Percentiles rank a stretch among this genome's conserved stretches.
Conservation (phyloP, 2,329 filamentous ascomycete genomes). For the Curvularia sp. region DNA sequence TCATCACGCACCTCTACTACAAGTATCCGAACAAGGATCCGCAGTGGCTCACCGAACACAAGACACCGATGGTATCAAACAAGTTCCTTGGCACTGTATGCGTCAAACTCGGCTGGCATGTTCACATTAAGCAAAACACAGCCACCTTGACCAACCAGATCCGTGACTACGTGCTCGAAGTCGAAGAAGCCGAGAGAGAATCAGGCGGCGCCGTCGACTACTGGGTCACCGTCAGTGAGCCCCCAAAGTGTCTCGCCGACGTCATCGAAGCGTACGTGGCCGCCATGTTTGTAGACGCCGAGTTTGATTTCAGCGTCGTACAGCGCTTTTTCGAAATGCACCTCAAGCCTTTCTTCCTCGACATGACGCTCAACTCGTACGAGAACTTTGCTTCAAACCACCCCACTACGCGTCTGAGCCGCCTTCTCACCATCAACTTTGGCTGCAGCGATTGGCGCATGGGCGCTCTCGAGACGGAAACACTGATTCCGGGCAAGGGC, state of each 20-base stretch:
- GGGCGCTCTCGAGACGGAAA: conserved; percentile 46
- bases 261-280: conserved; percentile 89
- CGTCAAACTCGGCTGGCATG: conserved; percentile 79
- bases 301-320: conserved; percentile 77
- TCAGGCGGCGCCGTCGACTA: conserved; percentile 66
- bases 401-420: conserved; percentile 74
- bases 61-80: conserved; percentile 99
- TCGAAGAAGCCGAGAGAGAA: conserved; percentile 61
- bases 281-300: conserved; percentile 88
- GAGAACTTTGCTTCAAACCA: conserved; percentile 88
- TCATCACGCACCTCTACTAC: conserved; percentile 82
- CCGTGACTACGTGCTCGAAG: conserved; percentile 63
- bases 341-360: conserved; percentile 78
- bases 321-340: conserved; percentile 78
- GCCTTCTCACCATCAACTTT: conserved; percentile 68
- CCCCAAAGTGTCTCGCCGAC: conserved; percentile 82
- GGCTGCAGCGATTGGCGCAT: conserved; percentile 68
- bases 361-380: conserved; percentile 76
- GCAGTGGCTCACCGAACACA: conserved; percentile 97
- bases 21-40: conserved; percentile 81
- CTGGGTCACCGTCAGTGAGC: conserved; percentile 67
- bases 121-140: conserved; percentile 66
- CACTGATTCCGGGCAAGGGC: conserved; percentile 56
- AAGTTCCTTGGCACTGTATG: conserved; percentile 87
- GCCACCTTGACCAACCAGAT: conserved; percentile 61